Conservation (phyloP, 2,329 filamentous ascomycete species). For the Penicillium sp. region DNA sequence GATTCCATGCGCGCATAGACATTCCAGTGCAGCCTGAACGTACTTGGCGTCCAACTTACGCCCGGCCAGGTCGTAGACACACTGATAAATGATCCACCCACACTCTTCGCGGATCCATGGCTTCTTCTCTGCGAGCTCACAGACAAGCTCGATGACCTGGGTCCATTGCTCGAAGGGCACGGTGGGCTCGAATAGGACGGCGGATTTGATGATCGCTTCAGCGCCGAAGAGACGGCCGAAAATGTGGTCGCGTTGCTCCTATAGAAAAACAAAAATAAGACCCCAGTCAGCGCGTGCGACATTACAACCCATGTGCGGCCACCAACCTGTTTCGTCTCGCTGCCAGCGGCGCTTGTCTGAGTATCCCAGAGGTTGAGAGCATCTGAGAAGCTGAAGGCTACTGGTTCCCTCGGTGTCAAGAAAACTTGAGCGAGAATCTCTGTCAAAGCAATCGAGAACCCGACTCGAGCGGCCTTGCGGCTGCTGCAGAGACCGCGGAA, state of each 20-base stretch:
- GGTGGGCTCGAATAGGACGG: conserved; percentile 61
- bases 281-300: conserved; percentile 43
- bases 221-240: conserved; percentile 85
- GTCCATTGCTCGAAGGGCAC: conserved; percentile 51
- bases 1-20: conserved; percentile 61
- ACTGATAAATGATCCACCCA: conserved; percentile 73
- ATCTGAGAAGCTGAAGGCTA: conserved; percentile 40
- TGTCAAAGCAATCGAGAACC: conserved; percentile 83
- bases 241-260: conserved; percentile 81
- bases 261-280: conserved; percentile 48
- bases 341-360: conserved; percentile 51
- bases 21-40: conserved; percentile 60
- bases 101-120: conserved; percentile 87
- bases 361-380: conserved; percentile 52
- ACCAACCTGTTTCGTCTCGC: conserved; percentile 53
- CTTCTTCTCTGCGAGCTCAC: conserved; percentile 73
- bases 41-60: conserved; percentile 45
- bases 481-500: conserved; percentile 87
- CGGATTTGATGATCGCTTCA: conserved; percentile 78
- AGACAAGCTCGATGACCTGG: conserved; percentile 66
- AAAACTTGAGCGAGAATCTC: conserved; percentile 73
- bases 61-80: conserved; percentile 54
- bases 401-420: conserved; percentile 33
- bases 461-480: conserved; percentile 79
- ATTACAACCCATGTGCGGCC: not conserved